Conservation (phyloP, 768 basidiomycete genomes). For the Kwoniella mangroviensis region DNA sequence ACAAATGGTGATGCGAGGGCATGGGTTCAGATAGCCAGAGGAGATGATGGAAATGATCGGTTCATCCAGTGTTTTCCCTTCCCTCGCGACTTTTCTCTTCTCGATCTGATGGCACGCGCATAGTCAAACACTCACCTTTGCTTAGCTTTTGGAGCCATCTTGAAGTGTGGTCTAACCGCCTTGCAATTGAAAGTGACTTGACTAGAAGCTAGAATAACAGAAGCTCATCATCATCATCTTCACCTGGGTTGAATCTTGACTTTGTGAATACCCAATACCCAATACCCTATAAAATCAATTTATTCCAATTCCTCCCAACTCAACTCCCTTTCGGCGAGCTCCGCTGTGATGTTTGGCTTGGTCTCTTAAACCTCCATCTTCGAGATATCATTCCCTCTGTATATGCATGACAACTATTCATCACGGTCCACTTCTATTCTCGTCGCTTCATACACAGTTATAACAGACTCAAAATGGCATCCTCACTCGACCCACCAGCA, state of each 20-base stretch:
- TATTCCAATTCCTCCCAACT: neutral
- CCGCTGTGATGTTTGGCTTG: conserved; percentile 10
- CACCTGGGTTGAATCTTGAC: neutral
- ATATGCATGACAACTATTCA: neutral
- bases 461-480: conserved; percentile 30
- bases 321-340: neutral
- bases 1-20: neutral
- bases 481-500: conserved; percentile 47
- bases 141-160: conserved; percentile 52
- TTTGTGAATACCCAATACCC: conserved; percentile 7
- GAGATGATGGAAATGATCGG: too few species aligned
- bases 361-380: neutral
- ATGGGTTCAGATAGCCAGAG: neutral
- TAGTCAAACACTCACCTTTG: conserved; percentile 36
- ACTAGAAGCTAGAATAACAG: neutral
- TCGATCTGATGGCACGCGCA: neutral
- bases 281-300: conserved; percentile 1
- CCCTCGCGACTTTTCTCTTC: neutral
- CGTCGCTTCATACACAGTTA: neutral
- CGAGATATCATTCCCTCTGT: neutral
- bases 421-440: neutral
- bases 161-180: neutral
- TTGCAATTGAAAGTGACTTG: neutral
- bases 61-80: too few species aligned
- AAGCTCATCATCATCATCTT: neutral